These are phyloP conservation scores for Hanseniaspora occidentalis DNA, from an alignment of 805 yeast genomes.

Conservation along the genomic window DNA sequence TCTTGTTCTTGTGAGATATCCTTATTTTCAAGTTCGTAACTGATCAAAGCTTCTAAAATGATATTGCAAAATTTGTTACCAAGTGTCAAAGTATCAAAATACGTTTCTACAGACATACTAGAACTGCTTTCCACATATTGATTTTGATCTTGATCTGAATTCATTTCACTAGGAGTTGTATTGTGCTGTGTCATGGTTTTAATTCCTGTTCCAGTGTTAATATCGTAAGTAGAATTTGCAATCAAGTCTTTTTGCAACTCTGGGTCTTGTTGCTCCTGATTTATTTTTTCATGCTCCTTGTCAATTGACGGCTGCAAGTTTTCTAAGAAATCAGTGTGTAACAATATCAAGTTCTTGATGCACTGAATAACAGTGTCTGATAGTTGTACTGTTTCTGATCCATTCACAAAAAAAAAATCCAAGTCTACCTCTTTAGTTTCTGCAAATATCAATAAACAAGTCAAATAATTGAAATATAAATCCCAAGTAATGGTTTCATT, in stretches of 20 bases:
- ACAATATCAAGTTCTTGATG: conserved; percentile 10
- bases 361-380: conserved; percentile 10
- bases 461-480: conserved; percentile 19
- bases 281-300: background rate
- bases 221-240: background rate
- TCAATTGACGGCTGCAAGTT: conserved; percentile 1
- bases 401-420: background rate
- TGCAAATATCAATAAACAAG: conserved; percentile 5
- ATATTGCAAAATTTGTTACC: conserved; percentile 13
- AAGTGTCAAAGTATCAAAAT: conserved; percentile 14
- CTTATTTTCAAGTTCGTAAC: conserved; percentile 4
- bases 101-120: conserved; percentile 15
- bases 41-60: conserved; percentile 14
- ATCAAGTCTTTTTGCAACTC: conserved; percentile 3
- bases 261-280: conserved; percentile 5
- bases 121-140: conserved; percentile 19
- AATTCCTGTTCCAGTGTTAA: conserved; percentile 12
- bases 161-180: background rate
- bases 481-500: conserved; percentile 18
- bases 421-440: background rate
- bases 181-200: conserved; percentile 3
- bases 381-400: conserved; percentile 9
- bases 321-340: conserved; percentile 13
- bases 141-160: conserved; percentile 1
- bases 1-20: background rate